A percentile compares a stretch with the other conserved stretches of the same genome.
These are phyloP conservation scores for Neocallimastix lanati DNA, from an alignment of 192 early-diverging fungal species.

Conservation along the genomic window DNA sequence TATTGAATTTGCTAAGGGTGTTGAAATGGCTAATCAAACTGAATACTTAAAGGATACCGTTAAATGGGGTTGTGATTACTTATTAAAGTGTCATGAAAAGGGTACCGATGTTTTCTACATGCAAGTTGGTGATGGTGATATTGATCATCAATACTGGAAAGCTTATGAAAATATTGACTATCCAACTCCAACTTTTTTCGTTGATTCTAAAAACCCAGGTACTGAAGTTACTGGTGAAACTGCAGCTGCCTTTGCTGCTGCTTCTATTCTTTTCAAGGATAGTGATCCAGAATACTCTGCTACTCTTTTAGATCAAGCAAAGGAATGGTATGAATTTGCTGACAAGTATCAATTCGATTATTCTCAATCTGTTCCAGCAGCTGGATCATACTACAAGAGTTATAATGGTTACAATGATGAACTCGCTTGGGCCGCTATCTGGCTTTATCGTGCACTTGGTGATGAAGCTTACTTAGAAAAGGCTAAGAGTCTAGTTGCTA, in stretches of 20 bases:
- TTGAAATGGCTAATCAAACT: conserved; percentile 19
- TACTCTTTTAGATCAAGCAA: conserved; percentile 17
- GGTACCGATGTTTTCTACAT: conserved; percentile 21
- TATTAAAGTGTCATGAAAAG: conserved; percentile 33
- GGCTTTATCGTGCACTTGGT: conserved; percentile 29
- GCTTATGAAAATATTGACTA: conserved; percentile 15
- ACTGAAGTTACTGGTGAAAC: conserved; percentile 31
- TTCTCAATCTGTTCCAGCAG: conserved; percentile 13
- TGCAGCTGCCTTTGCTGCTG: conserved; percentile 35
- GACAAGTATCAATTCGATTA: conserved; percentile 24
- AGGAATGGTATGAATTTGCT: conserved; percentile 21
- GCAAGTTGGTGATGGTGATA: conserved; percentile 18
- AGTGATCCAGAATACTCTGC: not conserved
- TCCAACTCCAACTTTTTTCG: conserved; percentile 25
- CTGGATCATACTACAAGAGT: conserved; percentile 15
- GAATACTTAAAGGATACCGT: conserved; percentile 22
- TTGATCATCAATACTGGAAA: conserved; percentile 16
- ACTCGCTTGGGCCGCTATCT: conserved; percentile 29
- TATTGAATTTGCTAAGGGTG: conserved; percentile 31
- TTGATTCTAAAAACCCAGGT: conserved; percentile 22
- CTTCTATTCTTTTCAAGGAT: conserved; percentile 19
- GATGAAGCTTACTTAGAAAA: conserved; percentile 18
- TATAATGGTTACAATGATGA: conserved; percentile 15
- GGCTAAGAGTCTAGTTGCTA: conserved; percentile 17
- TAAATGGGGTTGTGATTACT: conserved; percentile 41